Evolutionary conservation across 108 stramenopile species (phyloP), one percentile per base, ranked within the genome.

Genomic region (Nitzschia putrida): DNA sequence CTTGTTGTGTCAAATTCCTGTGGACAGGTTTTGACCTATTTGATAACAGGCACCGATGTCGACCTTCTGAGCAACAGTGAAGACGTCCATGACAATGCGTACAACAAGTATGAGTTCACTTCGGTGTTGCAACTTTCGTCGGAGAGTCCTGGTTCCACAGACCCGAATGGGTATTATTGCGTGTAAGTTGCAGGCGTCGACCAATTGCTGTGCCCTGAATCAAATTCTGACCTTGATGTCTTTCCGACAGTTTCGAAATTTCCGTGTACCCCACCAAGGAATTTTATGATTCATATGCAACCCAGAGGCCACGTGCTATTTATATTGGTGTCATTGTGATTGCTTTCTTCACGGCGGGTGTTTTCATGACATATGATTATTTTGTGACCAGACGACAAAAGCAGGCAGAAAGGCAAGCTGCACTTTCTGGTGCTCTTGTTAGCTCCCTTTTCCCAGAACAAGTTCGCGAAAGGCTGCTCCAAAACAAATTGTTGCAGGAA

Each of bases 371-470:
- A 39, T 63, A 58, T n/a, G 39, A 66, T 23, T 22, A 8, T 1
- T n/a, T 69, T 13, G 39, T 75, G 8, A 14, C 8, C 14, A 34
- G 22, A 24, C 57, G 54, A 13, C 71, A 78, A 4, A 12, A 41
- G 38, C 60, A 60, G 25, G 59, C 68, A 12, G 41, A 61, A 26
- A 43, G 68, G 25, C 37, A 59, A 8, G 74, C 88, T 9, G 64
- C 41, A 7, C 70, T 74, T 50, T 69, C 80, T 0, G 64, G 68
- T 21, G 72, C 66, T 14, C 67, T 89, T 51, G 85, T 89, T n/a
- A 75, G 79, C 61, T 66, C 73, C 29, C 69, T 89, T 55, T 86
- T 89, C 68, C 85, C 84, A 13, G 69, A 77, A 10, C 57, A 68
- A 3, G 70, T 85, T 45, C 82, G 83, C 61, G 88, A 10, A 34